Conservation (phyloP, 257 asterid species). For the Scutellaria barbata region DNA sequence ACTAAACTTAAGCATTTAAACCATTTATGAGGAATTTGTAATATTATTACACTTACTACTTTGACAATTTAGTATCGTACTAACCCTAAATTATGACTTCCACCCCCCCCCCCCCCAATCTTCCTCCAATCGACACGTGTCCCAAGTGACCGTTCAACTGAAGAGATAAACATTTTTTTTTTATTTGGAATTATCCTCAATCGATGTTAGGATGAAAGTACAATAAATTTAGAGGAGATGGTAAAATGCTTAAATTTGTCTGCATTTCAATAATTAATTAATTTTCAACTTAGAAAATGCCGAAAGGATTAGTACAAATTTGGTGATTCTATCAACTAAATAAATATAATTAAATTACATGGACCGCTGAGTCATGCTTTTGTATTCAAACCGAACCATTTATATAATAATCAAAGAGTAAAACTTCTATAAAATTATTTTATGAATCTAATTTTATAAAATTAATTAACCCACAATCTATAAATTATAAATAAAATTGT, state of each 20-base stretch:
- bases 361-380: constrained; percentile 18
- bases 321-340: constrained; percentile 17
- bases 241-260: constrained; percentile 41
- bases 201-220: not conserved
- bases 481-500: too few relatives aligned
- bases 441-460: too few relatives aligned
- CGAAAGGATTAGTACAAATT: constrained; percentile 25
- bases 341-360: constrained; percentile 1
- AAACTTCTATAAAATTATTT: too few relatives aligned
- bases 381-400: not conserved
- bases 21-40: not conserved
- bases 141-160: not conserved
- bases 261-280: not conserved
- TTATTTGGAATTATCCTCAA: not conserved
- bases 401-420: too few relatives aligned
- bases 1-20: constrained; percentile 2
- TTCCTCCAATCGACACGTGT: constrained; percentile 7
- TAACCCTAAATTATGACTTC: not conserved
- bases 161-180: too few relatives aligned
- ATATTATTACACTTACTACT: not conserved
- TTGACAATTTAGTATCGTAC: not conserved
- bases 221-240: not conserved
- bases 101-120: too few relatives aligned
- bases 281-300: constrained; percentile 23
- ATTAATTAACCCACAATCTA: too few relatives aligned